phyloP scores from a whole-genome alignment of 2,329 filamentous ascomycete genomes.

The Dichotomopilus funicola region DNA sequence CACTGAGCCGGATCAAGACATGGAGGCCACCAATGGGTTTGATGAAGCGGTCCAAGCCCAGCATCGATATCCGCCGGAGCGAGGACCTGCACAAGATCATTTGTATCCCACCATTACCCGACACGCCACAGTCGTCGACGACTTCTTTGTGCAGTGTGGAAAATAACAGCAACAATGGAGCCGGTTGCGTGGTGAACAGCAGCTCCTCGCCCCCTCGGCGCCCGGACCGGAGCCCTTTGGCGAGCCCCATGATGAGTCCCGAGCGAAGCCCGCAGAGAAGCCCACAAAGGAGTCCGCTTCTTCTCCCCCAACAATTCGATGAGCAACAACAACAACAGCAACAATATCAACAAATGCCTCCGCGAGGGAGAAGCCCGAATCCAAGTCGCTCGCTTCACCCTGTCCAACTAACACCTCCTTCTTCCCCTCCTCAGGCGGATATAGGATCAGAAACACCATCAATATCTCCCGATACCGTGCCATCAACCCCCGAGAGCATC shows the following conservation, averaged over 20 bases:
- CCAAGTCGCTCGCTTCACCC: constrained; percentile 5
- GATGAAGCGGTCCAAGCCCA: constrained; percentile 30
- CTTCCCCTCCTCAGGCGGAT: constrained; percentile 15
- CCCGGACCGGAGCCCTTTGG: constrained; percentile 13
- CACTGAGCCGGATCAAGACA: constrained; percentile 22
- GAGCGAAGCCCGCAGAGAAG: constrained; percentile 18
- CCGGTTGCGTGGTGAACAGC: constrained; percentile 10
- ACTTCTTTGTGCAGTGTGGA: constrained; percentile 43
- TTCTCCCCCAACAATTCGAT: constrained; percentile 19
- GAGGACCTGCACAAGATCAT: constrained; percentile 36
- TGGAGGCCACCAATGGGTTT: constrained; percentile 25
- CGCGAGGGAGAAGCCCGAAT: constrained; percentile 10
- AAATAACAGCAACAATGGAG: constrained; percentile 19
- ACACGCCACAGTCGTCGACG: constrained; percentile 29
- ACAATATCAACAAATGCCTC: neutral
- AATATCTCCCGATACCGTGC: neutral
- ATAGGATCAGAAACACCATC: constrained; percentile 9
- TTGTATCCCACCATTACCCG: constrained; percentile 34
- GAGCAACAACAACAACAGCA: constrained; percentile 7
- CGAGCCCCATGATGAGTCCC: constrained; percentile 13
- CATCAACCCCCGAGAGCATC: neutral
- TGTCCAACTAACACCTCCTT: constrained; percentile 14
- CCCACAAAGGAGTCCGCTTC: constrained; percentile 21
- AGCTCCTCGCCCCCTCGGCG: constrained; percentile 18
- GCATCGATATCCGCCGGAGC: constrained; percentile 34